These are phyloP conservation scores for Polytrichum formosum DNA, from an alignment of 225 moss, liverwort and hornwort genomes.

Conservation along the genomic window DNA sequence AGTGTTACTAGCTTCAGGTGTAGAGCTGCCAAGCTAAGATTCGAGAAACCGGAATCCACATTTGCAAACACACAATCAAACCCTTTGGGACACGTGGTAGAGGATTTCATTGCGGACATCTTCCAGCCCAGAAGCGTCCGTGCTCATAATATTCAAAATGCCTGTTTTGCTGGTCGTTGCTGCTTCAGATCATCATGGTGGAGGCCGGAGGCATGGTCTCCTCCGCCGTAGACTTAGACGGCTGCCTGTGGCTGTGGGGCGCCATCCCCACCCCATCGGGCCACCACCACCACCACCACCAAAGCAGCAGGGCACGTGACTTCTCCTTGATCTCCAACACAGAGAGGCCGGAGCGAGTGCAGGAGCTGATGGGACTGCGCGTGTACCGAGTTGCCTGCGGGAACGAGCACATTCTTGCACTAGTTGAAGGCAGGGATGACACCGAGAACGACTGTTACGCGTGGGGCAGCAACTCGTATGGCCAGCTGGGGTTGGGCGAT, in stretches of 20 bases:
- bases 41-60: too few species aligned
- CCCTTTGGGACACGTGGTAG: too few species aligned
- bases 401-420: slow-evolving; percentile 18
- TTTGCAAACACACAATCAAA: too few species aligned
- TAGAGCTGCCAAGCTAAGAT: too few species aligned
- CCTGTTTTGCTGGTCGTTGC: background rate
- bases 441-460: slow-evolving; percentile 4
- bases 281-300: background rate
- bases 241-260: slow-evolving; percentile 19
- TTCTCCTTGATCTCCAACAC: slow-evolving; percentile 6
- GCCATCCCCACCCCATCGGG: slow-evolving; percentile 3
- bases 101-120: too few species aligned
- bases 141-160: too few species aligned
- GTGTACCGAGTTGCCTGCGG: slow-evolving; percentile 21
- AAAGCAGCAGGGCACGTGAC: background rate
- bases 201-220: slow-evolving; percentile 25
- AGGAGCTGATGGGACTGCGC: slow-evolving; percentile 3
- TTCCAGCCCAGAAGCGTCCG: too few species aligned
- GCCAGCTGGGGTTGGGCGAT: slow-evolving; percentile 18
- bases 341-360: slow-evolving; percentile 15
- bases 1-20: too few species aligned
- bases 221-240: slow-evolving; percentile 14
- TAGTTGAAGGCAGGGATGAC: slow-evolving; percentile 13
- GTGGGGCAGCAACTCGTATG: slow-evolving; percentile 19
- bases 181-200: slow-evolving; percentile 13